phyloP scores from a whole-genome alignment of 169 alveolate genomes.

The Cryptosporidium muris region DNA sequence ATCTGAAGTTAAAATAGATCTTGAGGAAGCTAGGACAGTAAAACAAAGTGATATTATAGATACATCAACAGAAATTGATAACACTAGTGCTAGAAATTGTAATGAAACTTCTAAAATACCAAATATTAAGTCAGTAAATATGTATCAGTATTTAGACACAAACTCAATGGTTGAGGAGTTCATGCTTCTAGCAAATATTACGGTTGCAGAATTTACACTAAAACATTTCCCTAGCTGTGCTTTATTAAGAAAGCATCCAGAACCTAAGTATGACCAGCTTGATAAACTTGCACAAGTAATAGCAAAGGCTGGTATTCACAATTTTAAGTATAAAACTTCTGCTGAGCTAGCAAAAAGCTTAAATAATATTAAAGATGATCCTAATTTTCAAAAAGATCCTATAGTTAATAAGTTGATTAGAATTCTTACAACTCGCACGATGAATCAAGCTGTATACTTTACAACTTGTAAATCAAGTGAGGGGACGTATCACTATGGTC shows the following conservation, averaged over 20 bases:
- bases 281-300: constrained; percentile 87
- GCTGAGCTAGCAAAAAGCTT: constrained; percentile 88
- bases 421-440: constrained; percentile 91
- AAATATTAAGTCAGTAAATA: constrained; percentile 18
- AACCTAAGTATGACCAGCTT: constrained; percentile 92
- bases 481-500: constrained; percentile 92
- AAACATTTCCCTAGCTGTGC: constrained; percentile 90
- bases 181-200: constrained; percentile 97
- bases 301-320: constrained; percentile 80
- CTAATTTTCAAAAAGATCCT: constrained; percentile 79
- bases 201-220: constrained; percentile 92
- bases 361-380: constrained; percentile 80
- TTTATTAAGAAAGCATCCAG: constrained; percentile 94
- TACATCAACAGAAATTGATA: neutral
- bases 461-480: constrained; percentile 63
- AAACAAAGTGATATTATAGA: neutral
- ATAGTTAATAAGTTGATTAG: constrained; percentile 88
- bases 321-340: constrained; percentile 85
- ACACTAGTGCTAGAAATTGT: neutral
- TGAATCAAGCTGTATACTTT: constrained; percentile 93
- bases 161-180: constrained; percentile 95
- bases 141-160: constrained; percentile 47
- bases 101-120: neutral
- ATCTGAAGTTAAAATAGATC: constrained; percentile 92
- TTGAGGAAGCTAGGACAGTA: constrained; percentile 80